Base-by-base conservation (phyloP, 2,329 filamentous ascomycete species). In the Pseudogymnoascus sp. region DNA sequence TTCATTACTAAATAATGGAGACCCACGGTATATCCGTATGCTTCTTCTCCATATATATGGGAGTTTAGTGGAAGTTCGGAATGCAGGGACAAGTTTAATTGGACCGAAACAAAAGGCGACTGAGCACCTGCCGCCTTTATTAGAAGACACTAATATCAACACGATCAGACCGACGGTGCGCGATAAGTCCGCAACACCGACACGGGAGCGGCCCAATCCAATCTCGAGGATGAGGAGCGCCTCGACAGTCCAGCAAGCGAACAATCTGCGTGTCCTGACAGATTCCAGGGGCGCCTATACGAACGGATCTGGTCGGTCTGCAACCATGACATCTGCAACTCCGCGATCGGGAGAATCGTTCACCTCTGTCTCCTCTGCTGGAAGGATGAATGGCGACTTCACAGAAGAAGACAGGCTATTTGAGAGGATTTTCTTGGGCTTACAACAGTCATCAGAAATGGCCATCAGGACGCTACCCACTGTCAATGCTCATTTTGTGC, bases 281-380 rank as follows among this genome's bases (percentile, higher is more conserved):
- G 82, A 86, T 65, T 78, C 83, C 6, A 69, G 71, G 8, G 73
- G 77, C 75, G 75, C 80, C 0, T 82, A 80, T 60, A 71, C 81
- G 61, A 83, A 82, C 64, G 79, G 80, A 33, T 73, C 71, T 9
- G 74, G 77, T 12, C 79, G 84, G 22, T 81, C 81, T 28, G 80
- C 80, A 2, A 81, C 79, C 2, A 76, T 80, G 66, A 69, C 67
- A 11, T 72, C 68, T 62, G 82, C 81, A n/a, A 95, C 91, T 0
- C 91, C 91, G 52, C 86, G 90, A 23, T 95, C 91, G 6, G 89
- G 88, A 45, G 91, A 96, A 69, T 91, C 90, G 0, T 95, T 94
- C 72, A 81, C 79, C 1, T 67, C 66, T 14, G 69, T 60, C 36
- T 64, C 63, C 28, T 66, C 66, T n/a, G 64, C 65, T 59, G 69